A percentile compares a stretch with the other conserved stretches of the same genome.
phyloP scores from a whole-genome alignment of 108 stramenopile species.

The Chaetoceros muelleri region DNA sequence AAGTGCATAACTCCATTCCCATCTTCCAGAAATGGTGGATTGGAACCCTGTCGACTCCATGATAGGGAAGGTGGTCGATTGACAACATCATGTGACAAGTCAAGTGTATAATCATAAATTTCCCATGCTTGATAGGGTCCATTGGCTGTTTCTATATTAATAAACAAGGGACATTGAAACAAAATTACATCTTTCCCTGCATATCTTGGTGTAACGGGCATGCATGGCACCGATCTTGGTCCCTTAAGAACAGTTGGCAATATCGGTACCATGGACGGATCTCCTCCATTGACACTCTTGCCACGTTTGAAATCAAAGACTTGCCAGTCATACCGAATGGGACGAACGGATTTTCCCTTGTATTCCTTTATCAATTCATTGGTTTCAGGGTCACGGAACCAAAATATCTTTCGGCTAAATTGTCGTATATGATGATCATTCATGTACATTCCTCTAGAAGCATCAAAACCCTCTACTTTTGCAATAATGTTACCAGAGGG shows the following conservation, averaged over 20 bases:
- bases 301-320: slow-evolving; percentile 15
- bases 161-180: slow-evolving; percentile 17
- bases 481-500: slow-evolving; percentile 15
- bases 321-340: slow-evolving; percentile 18
- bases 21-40: slow-evolving; percentile 15
- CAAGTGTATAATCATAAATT: slow-evolving; percentile 21
- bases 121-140: slow-evolving; percentile 23
- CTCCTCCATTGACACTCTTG: slow-evolving; percentile 1
- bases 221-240: slow-evolving; percentile 6
- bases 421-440: slow-evolving; percentile 11
- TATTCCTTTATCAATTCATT: slow-evolving; percentile 18
- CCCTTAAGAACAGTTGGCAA: slow-evolving; percentile 7
- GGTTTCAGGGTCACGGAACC: slow-evolving; percentile 18
- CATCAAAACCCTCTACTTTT: slow-evolving; percentile 20
- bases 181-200: slow-evolving; percentile 7
- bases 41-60: slow-evolving; percentile 18
- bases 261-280: slow-evolving; percentile 13
- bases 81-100: slow-evolving; percentile 9
- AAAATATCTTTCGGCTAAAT: slow-evolving; percentile 20
- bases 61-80: slow-evolving; percentile 10
- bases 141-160: slow-evolving; percentile 5
- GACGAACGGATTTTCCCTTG: slow-evolving; percentile 8
- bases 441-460: slow-evolving; percentile 10
- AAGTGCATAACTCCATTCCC: slow-evolving; percentile 14
- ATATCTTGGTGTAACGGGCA: slow-evolving; percentile 10